Percentiles rank a stretch among this genome's conserved stretches.
phyloP scores from a whole-genome alignment of 2,329 filamentous ascomycete species.

The Beauveria medogensis region DNA sequence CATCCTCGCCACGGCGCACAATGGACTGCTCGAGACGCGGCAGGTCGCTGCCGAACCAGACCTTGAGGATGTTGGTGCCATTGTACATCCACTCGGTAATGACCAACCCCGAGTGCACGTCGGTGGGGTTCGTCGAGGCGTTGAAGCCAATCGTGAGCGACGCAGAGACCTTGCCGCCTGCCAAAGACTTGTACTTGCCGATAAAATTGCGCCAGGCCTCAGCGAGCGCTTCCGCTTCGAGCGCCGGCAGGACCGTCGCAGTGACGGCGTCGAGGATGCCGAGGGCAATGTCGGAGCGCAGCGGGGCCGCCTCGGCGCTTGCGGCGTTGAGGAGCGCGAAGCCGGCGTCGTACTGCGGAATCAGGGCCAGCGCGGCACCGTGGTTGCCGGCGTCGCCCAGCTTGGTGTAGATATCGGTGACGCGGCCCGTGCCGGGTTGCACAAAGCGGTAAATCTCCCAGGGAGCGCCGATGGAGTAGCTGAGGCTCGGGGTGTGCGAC shows the following conservation, averaged over 20 bases:
- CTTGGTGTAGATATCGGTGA: conserved; percentile 22
- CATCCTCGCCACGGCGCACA: not conserved
- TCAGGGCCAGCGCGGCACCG: conserved; percentile 28
- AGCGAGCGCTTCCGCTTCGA: conserved; percentile 9
- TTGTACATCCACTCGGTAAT: conserved; percentile 13
- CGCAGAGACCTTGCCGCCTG: conserved; percentile 4
- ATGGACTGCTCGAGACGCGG: conserved; percentile 4
- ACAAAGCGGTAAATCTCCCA: conserved; percentile 34
- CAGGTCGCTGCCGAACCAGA: not conserved
- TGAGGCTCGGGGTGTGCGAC: conserved; percentile 29
- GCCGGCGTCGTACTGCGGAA: conserved; percentile 35
- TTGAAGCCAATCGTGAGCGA: conserved; percentile 13
- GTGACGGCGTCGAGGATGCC: conserved; percentile 12
- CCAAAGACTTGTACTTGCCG: conserved; percentile 12
- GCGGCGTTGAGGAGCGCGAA: conserved; percentile 31
- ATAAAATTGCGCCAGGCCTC: conserved; percentile 13
- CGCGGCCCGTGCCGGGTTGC: conserved; percentile 31
- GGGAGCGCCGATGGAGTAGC: conserved; percentile 28
- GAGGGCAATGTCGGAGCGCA: not conserved
- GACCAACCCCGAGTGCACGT: conserved; percentile 6
- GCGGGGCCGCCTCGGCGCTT: conserved; percentile 9
- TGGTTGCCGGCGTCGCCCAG: conserved; percentile 18
- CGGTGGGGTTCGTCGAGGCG: conserved; percentile 1
- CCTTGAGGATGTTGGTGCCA: conserved; percentile 12
- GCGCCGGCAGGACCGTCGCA: conserved; percentile 7